Evolutionary conservation across 1,284 basidiomycete genomes (phyloP).

Genomic region (Sanghuangporus baumii): DNA sequence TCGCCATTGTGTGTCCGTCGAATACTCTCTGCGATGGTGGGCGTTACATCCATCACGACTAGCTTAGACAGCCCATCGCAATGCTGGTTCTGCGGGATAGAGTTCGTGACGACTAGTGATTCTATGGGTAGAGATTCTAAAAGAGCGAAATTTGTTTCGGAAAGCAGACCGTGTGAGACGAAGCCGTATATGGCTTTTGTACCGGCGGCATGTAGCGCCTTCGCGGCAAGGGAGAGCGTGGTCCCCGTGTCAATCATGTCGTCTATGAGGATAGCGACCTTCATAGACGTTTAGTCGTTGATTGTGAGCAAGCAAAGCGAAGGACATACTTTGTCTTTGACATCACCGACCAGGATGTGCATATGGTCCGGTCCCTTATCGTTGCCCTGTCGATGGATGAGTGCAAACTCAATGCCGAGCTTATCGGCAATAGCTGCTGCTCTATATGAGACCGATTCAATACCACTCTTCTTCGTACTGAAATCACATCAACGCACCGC

Average conservation of each 20-base stretch:
- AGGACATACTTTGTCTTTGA: slow-evolving; percentile 72
- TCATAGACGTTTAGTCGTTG: neutral
- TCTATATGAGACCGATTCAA: slow-evolving; percentile 35
- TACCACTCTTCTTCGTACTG: neutral
- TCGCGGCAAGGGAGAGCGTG: slow-evolving; percentile 82
- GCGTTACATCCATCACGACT: slow-evolving; percentile 79
- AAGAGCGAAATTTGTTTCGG: slow-evolving; percentile 76
- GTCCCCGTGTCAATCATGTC: slow-evolving; percentile 97
- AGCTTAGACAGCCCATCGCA: slow-evolving; percentile 55
- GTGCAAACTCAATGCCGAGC: slow-evolving; percentile 92
- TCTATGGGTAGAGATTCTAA: slow-evolving; percentile 80
- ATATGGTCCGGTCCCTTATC: slow-evolving; percentile 66
- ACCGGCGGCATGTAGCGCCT: slow-evolving; percentile 83
- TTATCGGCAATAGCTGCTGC: slow-evolving; percentile 95
- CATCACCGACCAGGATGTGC: slow-evolving; percentile 97
- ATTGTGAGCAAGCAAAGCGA: slow-evolving; percentile 8
- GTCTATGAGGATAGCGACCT: slow-evolving; percentile 92
- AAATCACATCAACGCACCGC: slow-evolving; percentile 51
- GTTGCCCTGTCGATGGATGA: slow-evolving; percentile 87
- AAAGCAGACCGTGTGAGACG: slow-evolving; percentile 87
- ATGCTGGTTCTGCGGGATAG: slow-evolving; percentile 62
- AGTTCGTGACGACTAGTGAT: slow-evolving; percentile 55
- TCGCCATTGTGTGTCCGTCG: slow-evolving; percentile 96
- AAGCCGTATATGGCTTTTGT: slow-evolving; percentile 86
- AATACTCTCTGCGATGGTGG: slow-evolving; percentile 93